Evolutionary conservation across 805 yeast species (phyloP), one percentile per base, ranked within the genome.

Genomic region (Candida koratica): DNA sequence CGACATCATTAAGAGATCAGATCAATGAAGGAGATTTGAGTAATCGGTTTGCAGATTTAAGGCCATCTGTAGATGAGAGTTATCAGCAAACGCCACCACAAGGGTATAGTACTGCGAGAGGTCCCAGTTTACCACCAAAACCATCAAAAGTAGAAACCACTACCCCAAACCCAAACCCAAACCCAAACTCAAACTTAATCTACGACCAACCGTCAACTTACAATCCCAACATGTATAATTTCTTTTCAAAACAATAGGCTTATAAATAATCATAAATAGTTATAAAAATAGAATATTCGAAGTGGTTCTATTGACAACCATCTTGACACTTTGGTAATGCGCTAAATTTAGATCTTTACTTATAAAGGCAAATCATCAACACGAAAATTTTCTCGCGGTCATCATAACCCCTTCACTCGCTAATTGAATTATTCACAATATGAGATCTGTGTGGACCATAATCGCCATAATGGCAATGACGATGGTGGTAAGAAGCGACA

Each of bases 161-260:
- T n/a, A n/a, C n/a, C n/a, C n/a, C n/a, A n/a, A n/a, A n/a, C n/a
- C n/a, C n/a, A n/a, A n/a, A n/a, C n/a, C n/a, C n/a, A n/a, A n/a
- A n/a, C n/a, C n/a, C n/a, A n/a, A n/a, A 28, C n/a, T 29, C 32
- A 12, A 29, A 29, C 15, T 47, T 54, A 35, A 57, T 57, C 22
- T 57, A 57, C 34, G 56, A 57, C 32, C 60, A 57, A 33, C 76
- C 75, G 1, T 69, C 75, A 1, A 61, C 67, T 3, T 70, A 70
- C 46, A 64, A 66, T 44, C 72, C 75, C 2, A 58, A 68, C 38
- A 64, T 69, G 67, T 71, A 71, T 43, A 58, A 64, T 33, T 64
- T 58, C 36, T 67, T 67, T 37, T 54, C 61, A n/a, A 56, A 49
- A 24, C 45, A 49, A 12, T n/a, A n/a, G n/a, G n/a, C n/a, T n/a